phyloP scores from a whole-genome alignment of 768 basidiomycete genomes.

The Tulasnella sp. region DNA sequence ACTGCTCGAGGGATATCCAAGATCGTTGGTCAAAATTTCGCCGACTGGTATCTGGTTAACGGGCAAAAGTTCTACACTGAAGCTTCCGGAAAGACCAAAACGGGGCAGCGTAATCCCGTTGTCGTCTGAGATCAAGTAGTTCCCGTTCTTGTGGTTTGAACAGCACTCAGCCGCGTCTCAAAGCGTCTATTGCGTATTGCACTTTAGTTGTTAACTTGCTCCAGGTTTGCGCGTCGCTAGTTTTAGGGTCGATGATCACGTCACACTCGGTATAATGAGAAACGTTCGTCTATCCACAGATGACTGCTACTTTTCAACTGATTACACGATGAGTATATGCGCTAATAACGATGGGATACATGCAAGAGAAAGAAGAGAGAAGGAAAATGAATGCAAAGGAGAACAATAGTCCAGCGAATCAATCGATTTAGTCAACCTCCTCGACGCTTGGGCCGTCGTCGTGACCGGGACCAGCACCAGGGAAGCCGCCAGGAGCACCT shows the following conservation, averaged over 20 bases:
- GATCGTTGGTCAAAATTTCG: background rate
- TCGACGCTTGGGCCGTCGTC: slow-evolving; percentile 28
- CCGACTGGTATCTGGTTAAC: background rate
- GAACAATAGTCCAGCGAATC: background rate
- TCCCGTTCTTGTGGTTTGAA: background rate
- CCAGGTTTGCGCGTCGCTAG: background rate
- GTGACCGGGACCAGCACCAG: slow-evolving; percentile 19
- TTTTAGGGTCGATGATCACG: background rate
- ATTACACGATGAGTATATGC: background rate
- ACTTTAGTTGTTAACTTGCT: background rate
- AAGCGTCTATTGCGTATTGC: too few species aligned
- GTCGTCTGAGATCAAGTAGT: background rate
- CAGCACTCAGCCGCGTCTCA: too few species aligned
- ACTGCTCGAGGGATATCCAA: background rate
- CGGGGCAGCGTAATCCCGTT: background rate
- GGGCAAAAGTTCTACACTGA: background rate
- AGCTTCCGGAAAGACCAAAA: background rate
- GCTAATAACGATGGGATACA: background rate
- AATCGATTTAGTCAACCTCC: slow-evolving; percentile 28
- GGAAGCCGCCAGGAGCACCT: slow-evolving; percentile 21
- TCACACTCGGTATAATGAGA: background rate
- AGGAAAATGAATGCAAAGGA: background rate
- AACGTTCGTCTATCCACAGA: background rate
- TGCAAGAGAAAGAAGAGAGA: background rate
- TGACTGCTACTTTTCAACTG: background rate